Evolutionary conservation across 495 filamentous ascomycete genomes (phyloP), one percentile per base, ranked within the genome.

Genomic region (Jackrogersella minutella): DNA sequence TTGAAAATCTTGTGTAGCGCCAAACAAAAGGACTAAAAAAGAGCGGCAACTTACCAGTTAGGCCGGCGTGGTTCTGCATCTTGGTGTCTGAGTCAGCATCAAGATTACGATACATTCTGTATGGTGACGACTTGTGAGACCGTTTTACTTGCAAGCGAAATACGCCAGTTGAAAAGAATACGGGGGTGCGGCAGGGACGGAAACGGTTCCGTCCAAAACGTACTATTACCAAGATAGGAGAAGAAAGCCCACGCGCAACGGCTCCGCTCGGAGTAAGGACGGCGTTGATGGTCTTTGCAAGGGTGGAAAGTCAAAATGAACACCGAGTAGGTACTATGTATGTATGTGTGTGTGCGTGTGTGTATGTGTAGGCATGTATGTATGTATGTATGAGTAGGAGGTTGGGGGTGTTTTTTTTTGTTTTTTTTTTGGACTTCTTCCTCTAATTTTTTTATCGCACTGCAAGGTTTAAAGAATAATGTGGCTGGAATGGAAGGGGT

Each of bases 211-310:
- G 66, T 69, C 14, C 39, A 65, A 69, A 62, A 69, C 66, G 66
- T 61, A 58, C 56, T 61, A 69, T 56, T 60, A 30, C 26, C 26
- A 30, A 30, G 26, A 7, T 30, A 30, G 7, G 26, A 7, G 26
- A 16, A 31, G 31, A n/a, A 57, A 46, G 30, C 34, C 59, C 44
- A 44, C 58, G 51, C 47, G 55, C 26, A 51, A 58, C 60, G 40
- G 61, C 61, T 69, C 66, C 61, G 66, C 66, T 69, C 66, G 66
- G 66, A 65, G 52, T 58, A 69, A 64, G 61, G 61, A 69, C 57
- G 56, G 66, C 52, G 55, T 69, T 69, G n/a, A n/a, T 69, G 43
- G 43, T 69, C 39, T 56, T 49, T 46, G 56, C 61, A 64, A 55
- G 66, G 66, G 57, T 59, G 30, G 54, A 26, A 56, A 47, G 59